Conservation (phyloP, 192 early-diverging fungal genomes). For the Backusella westeae region DNA sequence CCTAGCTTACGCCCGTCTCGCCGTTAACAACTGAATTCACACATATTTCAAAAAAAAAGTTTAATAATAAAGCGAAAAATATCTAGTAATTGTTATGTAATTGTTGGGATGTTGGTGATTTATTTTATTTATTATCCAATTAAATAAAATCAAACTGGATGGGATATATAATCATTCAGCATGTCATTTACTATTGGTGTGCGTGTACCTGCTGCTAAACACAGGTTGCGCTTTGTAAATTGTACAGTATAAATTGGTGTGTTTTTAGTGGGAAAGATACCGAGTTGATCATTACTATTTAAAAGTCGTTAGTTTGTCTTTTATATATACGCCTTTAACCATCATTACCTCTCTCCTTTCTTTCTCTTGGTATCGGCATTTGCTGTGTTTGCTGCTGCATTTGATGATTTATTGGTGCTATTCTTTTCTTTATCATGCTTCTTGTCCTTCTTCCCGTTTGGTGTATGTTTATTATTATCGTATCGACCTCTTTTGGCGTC, state of each 20-base stretch:
- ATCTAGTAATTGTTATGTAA: no score
- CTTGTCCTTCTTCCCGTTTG: slow-evolving; percentile 15
- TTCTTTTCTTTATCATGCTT: slow-evolving; percentile 13
- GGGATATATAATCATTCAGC: neutral
- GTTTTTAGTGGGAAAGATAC: slow-evolving; percentile 83
- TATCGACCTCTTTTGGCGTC: slow-evolving; percentile 6
- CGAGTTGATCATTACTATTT: slow-evolving; percentile 53
- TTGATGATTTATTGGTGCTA: slow-evolving; percentile 2
- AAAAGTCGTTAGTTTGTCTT: neutral
- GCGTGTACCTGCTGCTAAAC: slow-evolving; percentile 82
- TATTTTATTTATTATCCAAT: neutral
- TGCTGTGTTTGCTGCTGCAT: neutral
- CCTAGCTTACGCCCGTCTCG: no score
- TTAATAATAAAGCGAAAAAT: no score
- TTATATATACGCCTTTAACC: neutral
- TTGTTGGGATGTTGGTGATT: no score
- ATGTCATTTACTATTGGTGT: slow-evolving; percentile 10
- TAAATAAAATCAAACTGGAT: neutral
- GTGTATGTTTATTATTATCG: neutral
- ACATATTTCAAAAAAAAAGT: no score
- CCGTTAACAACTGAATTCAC: no score
- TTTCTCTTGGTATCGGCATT: slow-evolving; percentile 20
- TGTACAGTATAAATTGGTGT: slow-evolving; percentile 86
- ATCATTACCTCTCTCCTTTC: slow-evolving; percentile 37
- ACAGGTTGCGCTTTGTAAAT: slow-evolving; percentile 86